These are phyloP conservation scores for Byssoonygena ceratinophila DNA, from an alignment of 2,329 filamentous ascomycete genomes.

Conservation along the genomic window DNA sequence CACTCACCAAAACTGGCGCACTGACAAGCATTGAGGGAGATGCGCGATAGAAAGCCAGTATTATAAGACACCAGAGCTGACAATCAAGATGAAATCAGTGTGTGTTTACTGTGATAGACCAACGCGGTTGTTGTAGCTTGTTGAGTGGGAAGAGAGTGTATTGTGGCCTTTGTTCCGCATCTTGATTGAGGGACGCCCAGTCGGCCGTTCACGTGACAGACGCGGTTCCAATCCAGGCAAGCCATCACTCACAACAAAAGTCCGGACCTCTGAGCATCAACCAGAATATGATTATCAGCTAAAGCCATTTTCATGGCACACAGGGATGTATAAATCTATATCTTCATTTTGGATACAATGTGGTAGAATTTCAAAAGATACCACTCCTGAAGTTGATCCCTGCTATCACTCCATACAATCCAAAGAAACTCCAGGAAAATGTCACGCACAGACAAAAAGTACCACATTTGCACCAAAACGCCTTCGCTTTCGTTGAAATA, in stretches of 20 bases:
- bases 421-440: too few species aligned
- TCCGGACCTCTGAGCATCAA: too few species aligned
- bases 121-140: neutral
- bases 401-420: too few species aligned
- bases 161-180: constrained; percentile 13
- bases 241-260: too few species aligned
- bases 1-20: constrained; percentile 4
- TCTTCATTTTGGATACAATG: too few species aligned
- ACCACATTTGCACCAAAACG: neutral
- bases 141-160: constrained; percentile 5
- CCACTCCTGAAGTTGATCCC: too few species aligned
- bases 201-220: constrained; percentile 7
- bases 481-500: constrained; percentile 2
- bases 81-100: neutral
- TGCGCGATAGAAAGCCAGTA: neutral
- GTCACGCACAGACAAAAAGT: too few species aligned
- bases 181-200: neutral
- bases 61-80: neutral
- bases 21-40: constrained; percentile 2
- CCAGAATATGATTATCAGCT: too few species aligned
- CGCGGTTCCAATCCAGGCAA: too few species aligned
- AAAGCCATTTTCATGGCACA: too few species aligned
- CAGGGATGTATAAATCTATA: too few species aligned
- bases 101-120: neutral
- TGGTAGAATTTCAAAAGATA: too few species aligned